Base-by-base conservation (phyloP, 202 grass and related monocot species). In the Hordeum pubiflorum region DNA sequence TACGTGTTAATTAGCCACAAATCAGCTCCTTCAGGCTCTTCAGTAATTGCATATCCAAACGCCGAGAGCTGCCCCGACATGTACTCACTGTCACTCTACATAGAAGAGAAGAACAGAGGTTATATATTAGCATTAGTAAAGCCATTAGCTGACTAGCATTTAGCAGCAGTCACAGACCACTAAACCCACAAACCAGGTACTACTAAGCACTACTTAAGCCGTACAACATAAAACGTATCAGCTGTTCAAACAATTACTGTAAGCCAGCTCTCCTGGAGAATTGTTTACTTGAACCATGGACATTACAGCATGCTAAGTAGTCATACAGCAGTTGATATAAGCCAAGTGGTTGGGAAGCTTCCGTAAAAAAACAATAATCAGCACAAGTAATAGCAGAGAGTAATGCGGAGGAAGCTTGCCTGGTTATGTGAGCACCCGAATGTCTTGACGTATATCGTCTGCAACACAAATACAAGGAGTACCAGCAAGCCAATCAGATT, bases 1-100 rank as follows among this genome's bases (percentile, higher is more conserved):
- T 94, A 98, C 88, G 95, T 98, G 83, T 98, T 98, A 75, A 98
- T 95, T 63, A 98, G 82, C 95, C 95, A 98, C 60, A 98, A 85
- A 86, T 98, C 95, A 33, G 95, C 95, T 78, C 86, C 84, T n/a
- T 95, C 92, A 9, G 95, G 92, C 7, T 95, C 90, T 77, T 95
- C 92, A 58, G 79, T 83, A 60, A 95, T 81, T 8, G 82, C 84
- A 80, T 98, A 98, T 26, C 95, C 95, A 85, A 95, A 98, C 27
- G 92, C 86, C 0, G 95, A 93, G 14, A 98, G 92, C 89, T 98
- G 95, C 27, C 95, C 95, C 5, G 95, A 71, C 95, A 98, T 98
- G 75, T 95, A 98, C 63, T 98, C 95, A 87, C 89, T 97, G 90
- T 98, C 95, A 85, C 95, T 98, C 92, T 94, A 82, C 77, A 77